Conservation (phyloP, 2,329 filamentous ascomycete species). For the Cylindrodendrum hubeiense region DNA sequence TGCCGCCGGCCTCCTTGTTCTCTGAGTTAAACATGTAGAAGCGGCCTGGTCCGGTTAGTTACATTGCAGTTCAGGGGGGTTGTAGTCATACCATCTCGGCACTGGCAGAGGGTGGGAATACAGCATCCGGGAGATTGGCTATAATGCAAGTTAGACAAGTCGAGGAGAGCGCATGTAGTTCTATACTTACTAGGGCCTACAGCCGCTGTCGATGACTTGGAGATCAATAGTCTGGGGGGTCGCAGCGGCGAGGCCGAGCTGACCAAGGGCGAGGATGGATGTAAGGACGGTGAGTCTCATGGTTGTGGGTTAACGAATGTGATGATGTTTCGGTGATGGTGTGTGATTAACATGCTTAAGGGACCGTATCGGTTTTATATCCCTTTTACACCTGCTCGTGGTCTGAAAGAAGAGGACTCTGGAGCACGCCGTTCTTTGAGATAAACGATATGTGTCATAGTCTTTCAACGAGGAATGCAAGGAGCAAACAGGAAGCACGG, state of each 20-base stretch:
- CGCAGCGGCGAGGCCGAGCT: slow-evolving; percentile 1
- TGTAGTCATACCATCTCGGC: slow-evolving; percentile 27
- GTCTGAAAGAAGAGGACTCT: not conserved
- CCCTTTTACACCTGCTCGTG: not conserved
- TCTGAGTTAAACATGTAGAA: slow-evolving; percentile 34
- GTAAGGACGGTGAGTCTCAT: slow-evolving; percentile 27
- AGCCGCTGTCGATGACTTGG: slow-evolving; percentile 26
- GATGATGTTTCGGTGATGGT: not conserved
- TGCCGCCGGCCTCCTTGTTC: slow-evolving; percentile 7
- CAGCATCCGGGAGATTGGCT: slow-evolving; percentile 31
- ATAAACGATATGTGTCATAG: not conserved
- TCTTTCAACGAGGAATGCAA: not conserved
- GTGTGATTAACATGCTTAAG: not conserved
- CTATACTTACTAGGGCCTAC: slow-evolving; percentile 24
- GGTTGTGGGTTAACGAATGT: not conserved
- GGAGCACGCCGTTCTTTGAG: not conserved
- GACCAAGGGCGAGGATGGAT: slow-evolving; percentile 10
- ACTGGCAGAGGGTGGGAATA: slow-evolving; percentile 32
- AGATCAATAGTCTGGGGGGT: slow-evolving; percentile 13
- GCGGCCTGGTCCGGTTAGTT: not conserved
- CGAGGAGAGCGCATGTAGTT: accelerated
- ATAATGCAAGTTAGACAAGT: not conserved
- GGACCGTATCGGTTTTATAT: not conserved
- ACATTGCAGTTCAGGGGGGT: not conserved
- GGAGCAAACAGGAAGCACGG: not conserved